phyloP scores from a whole-genome alignment of 2,329 filamentous ascomycete genomes.

The Aureobasidium uvarum region DNA sequence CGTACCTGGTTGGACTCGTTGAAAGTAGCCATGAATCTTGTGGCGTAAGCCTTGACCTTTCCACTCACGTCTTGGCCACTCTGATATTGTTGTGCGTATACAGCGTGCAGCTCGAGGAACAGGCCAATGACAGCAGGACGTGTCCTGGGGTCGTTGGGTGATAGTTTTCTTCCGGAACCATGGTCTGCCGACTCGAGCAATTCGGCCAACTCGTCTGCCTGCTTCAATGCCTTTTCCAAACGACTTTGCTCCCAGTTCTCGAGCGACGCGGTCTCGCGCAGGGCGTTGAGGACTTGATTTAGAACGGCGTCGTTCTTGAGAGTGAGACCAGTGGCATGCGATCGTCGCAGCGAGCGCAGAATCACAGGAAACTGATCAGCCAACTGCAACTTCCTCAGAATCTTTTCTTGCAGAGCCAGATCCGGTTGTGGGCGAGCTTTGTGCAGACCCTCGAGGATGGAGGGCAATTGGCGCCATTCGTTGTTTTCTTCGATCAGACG shows the following conservation, averaged over 20 bases:
- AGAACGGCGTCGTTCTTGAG: slow-evolving; percentile 38
- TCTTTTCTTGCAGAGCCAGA: slow-evolving; percentile 35
- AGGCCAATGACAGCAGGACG: slow-evolving; percentile 44
- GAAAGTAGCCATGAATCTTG: slow-evolving; percentile 40
- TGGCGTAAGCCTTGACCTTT: slow-evolving; percentile 43
- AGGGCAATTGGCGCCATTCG: slow-evolving; percentile 41
- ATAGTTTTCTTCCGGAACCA: slow-evolving; percentile 32
- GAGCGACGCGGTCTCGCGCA: slow-evolving; percentile 39
- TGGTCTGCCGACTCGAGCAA: slow-evolving; percentile 46
- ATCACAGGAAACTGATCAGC: slow-evolving; percentile 37
- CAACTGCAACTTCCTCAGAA: slow-evolving; percentile 37
- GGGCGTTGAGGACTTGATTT: slow-evolving; percentile 38
- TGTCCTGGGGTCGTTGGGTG: slow-evolving; percentile 36
- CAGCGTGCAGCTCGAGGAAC: slow-evolving; percentile 46
- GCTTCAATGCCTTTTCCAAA: slow-evolving; percentile 41
- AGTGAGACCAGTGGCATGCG: slow-evolving; percentile 38
- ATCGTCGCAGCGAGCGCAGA: slow-evolving; percentile 37
- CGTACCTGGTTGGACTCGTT: slow-evolving; percentile 28
- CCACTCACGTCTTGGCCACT: slow-evolving; percentile 39
- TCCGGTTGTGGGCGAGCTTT: slow-evolving; percentile 31
- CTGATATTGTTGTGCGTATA: slow-evolving; percentile 40
- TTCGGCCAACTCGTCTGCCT: slow-evolving; percentile 42
- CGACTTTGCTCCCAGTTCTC: slow-evolving; percentile 41
- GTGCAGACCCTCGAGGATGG: slow-evolving; percentile 38
- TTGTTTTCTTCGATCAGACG: slow-evolving; percentile 34